Percentiles rank a stretch among this genome's conserved stretches.
These are phyloP conservation scores for Perkinsus marinus DNA, from an alignment of 169 alveolate species.

Conservation along the genomic window DNA sequence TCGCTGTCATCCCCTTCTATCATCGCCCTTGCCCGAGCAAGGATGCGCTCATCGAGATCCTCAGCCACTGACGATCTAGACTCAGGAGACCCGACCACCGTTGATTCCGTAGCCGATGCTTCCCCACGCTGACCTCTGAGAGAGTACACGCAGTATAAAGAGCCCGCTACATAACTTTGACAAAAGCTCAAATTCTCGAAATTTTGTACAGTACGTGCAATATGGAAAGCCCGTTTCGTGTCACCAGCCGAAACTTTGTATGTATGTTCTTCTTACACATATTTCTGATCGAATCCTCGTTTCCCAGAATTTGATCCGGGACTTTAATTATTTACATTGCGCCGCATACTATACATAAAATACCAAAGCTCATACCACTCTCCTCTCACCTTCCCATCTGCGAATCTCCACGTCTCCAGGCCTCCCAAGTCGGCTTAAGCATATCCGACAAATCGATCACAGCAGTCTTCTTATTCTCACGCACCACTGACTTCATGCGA, in stretches of 20 bases:
- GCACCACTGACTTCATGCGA: not conserved
- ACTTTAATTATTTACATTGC: no score
- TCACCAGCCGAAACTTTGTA: no score
- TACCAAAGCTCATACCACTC: not conserved
- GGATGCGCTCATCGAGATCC: not conserved
- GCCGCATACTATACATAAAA: no score
- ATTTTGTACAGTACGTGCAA: no score
- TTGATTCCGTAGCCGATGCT: not conserved
- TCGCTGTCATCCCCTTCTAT: not conserved
- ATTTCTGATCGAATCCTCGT: no score
- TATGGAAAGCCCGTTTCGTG: no score
- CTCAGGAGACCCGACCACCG: not conserved
- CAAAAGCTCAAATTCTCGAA: no score
- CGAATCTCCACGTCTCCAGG: not conserved
- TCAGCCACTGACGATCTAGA: not conserved
- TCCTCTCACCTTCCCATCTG: not conserved
- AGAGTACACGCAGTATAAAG: no score
- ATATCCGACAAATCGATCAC: slow-evolving; percentile 20
- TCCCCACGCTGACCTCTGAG: not conserved
- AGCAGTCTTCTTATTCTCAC: not conserved
- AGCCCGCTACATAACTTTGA: no score
- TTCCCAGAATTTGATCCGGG: no score
- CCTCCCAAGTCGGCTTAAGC: slow-evolving; percentile 21
- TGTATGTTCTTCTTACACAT: no score
- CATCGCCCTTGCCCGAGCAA: not conserved